These are phyloP conservation scores for Metarhizium robertsii DNA, from an alignment of 2,329 filamentous ascomycete species.

Conservation along the genomic window DNA sequence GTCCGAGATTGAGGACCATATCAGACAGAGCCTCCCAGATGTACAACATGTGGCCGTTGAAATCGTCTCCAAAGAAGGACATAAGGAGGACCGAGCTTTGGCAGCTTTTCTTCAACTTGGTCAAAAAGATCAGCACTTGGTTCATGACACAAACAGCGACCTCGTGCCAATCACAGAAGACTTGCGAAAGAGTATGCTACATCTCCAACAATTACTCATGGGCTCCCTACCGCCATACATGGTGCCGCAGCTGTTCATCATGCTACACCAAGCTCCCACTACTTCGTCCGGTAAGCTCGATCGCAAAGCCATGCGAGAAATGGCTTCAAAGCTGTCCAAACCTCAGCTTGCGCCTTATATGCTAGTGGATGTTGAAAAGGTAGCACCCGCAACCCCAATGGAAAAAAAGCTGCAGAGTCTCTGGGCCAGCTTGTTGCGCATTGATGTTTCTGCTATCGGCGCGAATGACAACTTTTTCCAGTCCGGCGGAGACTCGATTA, in stretches of 20 bases:
- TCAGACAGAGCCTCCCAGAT: not conserved
- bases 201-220: too few relatives aligned
- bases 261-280: constrained; percentile 28
- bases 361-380: not conserved
- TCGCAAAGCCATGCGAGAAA: constrained; percentile 31
- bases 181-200: constrained; percentile 7
- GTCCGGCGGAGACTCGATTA: constrained; percentile 20
- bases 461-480: constrained; percentile 16
- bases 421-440: constrained; percentile 21
- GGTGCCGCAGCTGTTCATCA: constrained; percentile 32
- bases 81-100: too few relatives aligned
- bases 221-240: constrained; percentile 25
- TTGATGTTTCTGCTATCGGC: constrained; percentile 10
- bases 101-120: too few relatives aligned
- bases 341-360: not conserved
- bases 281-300: constrained; percentile 34
- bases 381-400: too few relatives aligned
- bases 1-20: constrained; percentile 3
- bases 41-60: too few relatives aligned
- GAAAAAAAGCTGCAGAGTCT: not conserved
- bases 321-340: constrained; percentile 15
- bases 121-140: too few relatives aligned
- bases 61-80: too few relatives aligned
- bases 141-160: too few relatives aligned
- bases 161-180: too few relatives aligned